Evolutionary conservation across 495 filamentous ascomycete species (phyloP).

Genomic region (Paragyromitra xinjiangensis): DNA sequence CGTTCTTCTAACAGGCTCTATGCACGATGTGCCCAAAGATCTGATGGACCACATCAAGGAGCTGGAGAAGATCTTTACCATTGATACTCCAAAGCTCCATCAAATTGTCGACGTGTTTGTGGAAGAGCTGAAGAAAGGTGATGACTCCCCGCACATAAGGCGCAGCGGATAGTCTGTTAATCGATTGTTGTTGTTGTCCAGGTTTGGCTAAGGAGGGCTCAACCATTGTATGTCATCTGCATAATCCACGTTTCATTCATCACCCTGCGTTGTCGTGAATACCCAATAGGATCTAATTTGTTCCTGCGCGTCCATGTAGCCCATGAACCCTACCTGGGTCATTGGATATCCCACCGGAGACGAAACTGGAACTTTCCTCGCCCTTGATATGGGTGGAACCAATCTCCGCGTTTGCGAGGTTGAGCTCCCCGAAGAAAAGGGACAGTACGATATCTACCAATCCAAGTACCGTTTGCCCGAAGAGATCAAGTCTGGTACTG

Average conservation of each 20-base stretch:
- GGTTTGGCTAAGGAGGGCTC: constrained; percentile 87
- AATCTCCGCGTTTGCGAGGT: constrained; percentile 98
- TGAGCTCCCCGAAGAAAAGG: constrained; percentile 85
- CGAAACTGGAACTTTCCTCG: constrained; percentile 89
- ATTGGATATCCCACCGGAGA: constrained; percentile 90
- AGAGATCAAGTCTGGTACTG: constrained; percentile 88
- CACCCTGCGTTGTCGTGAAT: constrained; percentile 42
- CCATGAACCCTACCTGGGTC: constrained; percentile 99
- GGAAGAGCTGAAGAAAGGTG: constrained; percentile 86
- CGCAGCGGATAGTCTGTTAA: constrained; percentile 49
- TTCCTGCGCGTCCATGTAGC: constrained; percentile 64
- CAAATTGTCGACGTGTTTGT: constrained; percentile 87
- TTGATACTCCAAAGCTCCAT: constrained; percentile 82
- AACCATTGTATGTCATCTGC: constrained; percentile 76
- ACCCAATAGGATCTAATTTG: constrained; percentile 36
- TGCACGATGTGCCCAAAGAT: constrained; percentile 83
- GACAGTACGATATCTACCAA: constrained; percentile 98
- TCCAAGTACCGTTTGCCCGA: constrained; percentile 98
- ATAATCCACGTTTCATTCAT: constrained; percentile 54
- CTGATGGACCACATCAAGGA: constrained; percentile 82
- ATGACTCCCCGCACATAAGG: constrained; percentile 50
- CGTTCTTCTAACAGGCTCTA: constrained; percentile 67
- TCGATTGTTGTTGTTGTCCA: constrained; percentile 55
- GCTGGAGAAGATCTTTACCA: constrained; percentile 85
- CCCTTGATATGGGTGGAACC: constrained; percentile 97